These are phyloP conservation scores for Metarhizium humberi DNA, from an alignment of 2,329 filamentous ascomycete genomes.

Conservation along the genomic window DNA sequence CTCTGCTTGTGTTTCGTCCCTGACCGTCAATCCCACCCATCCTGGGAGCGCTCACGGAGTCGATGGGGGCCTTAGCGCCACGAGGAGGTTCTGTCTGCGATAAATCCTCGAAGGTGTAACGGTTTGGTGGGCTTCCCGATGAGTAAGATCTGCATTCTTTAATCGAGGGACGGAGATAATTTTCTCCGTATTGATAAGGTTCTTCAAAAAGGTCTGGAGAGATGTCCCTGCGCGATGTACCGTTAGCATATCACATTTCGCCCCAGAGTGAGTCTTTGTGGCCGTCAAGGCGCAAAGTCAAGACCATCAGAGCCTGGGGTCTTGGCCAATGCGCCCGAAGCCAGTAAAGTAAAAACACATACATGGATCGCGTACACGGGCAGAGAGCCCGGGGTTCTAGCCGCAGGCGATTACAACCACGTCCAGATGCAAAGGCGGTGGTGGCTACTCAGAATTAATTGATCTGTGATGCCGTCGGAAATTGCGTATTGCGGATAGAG, in stretches of 20 bases:
- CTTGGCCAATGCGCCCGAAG: neutral
- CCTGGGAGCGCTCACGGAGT: slow-evolving; percentile 53
- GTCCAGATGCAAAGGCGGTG: neutral
- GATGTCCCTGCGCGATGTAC: slow-evolving; percentile 55
- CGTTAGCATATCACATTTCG: neutral
- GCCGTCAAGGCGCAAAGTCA: neutral
- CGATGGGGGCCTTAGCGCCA: no score
- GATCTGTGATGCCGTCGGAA: no score
- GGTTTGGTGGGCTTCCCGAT: slow-evolving; percentile 49
- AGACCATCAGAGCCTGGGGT: neutral
- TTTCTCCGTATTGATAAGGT: slow-evolving; percentile 47
- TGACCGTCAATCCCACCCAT: slow-evolving; percentile 52
- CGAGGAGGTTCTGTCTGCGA: slow-evolving; percentile 49
- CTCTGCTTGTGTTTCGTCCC: slow-evolving; percentile 36
- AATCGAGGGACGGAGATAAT: slow-evolving; percentile 61
- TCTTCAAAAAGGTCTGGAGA: no score
- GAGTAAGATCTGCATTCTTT: slow-evolving; percentile 47
- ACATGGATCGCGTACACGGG: slow-evolving; percentile 4
- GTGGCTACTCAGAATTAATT: neutral
- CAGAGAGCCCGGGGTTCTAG: slow-evolving; percentile 2
- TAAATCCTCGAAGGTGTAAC: slow-evolving; percentile 48
- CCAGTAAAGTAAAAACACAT: neutral
- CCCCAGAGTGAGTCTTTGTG: neutral
- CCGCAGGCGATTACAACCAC: neutral
- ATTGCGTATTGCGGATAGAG: neutral